Evolutionary conservation across 805 yeast species (phyloP).

Genomic region (Maudiozyma serrabonitensis): DNA sequence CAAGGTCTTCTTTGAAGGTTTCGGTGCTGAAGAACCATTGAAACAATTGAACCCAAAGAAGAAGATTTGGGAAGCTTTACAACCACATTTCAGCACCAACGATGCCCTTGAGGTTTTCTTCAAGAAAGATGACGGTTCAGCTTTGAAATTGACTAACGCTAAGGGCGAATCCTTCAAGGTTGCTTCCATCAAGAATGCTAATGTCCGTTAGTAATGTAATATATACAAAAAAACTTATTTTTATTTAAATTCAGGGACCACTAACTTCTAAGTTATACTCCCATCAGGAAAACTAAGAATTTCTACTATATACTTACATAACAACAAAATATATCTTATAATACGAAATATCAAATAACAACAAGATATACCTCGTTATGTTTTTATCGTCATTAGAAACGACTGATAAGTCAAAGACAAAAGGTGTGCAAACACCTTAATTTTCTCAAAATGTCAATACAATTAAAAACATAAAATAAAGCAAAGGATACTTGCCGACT

Average conservation of each 20-base stretch:
- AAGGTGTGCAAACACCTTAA: too few species aligned
- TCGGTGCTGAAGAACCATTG: slow-evolving; percentile 73
- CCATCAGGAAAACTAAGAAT: too few species aligned
- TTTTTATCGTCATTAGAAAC: too few species aligned
- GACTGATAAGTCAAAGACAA: too few species aligned
- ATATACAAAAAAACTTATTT: neutral
- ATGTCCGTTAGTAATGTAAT: slow-evolving; percentile 50
- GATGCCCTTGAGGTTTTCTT: slow-evolving; percentile 69
- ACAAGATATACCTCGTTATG: too few species aligned
- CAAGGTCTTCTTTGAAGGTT: slow-evolving; percentile 89
- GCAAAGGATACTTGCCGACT: too few species aligned
- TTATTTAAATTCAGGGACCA: neutral
- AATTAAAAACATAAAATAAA: too few species aligned
- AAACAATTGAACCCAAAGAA: slow-evolving; percentile 93
- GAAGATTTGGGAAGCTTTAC: slow-evolving; percentile 93
- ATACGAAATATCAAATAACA: neutral
- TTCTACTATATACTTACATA: too few species aligned
- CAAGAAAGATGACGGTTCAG: slow-evolving; percentile 56
- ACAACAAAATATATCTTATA: too few species aligned
- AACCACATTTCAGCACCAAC: slow-evolving; percentile 81
- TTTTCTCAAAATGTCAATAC: too few species aligned
- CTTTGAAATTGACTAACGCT: slow-evolving; percentile 61
- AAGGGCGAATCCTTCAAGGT: slow-evolving; percentile 72
- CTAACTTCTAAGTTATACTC: too few species aligned
- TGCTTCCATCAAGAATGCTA: slow-evolving; percentile 61